Evolutionary conservation across 225 moss, liverwort and hornwort genomes (phyloP).

Genomic region (Bryum argenteum): DNA sequence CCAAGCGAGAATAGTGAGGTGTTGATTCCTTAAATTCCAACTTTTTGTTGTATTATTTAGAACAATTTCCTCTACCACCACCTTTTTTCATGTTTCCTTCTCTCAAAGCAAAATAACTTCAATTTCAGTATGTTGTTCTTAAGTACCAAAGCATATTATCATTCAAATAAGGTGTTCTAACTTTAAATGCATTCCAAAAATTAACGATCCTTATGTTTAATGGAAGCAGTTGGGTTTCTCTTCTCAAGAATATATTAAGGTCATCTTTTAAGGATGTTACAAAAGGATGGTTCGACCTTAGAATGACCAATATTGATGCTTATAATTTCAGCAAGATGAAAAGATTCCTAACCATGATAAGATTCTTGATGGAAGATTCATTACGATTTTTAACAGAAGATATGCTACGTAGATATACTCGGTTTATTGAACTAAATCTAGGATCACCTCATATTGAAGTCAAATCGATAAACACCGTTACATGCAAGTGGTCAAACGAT

Average conservation of each 20-base stretch:
- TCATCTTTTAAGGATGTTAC: conserved; percentile 78
- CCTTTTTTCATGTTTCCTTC: no score
- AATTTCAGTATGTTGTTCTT: no score
- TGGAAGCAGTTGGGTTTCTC: conserved; percentile 64
- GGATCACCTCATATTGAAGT: conserved; percentile 64
- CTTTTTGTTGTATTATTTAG: no score
- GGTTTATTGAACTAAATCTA: conserved; percentile 69
- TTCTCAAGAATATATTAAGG: conserved; percentile 72
- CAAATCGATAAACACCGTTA: conserved; percentile 60
- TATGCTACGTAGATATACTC: conserved; percentile 64
- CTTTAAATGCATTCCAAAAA: background rate
- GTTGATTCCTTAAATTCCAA: no score
- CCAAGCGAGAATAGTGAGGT: no score
- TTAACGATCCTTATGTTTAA: conserved; percentile 16
- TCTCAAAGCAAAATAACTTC: no score
- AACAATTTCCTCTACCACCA: no score
- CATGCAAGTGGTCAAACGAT: conserved; percentile 55
- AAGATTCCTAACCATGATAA: conserved; percentile 70
- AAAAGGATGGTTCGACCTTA: conserved; percentile 85
- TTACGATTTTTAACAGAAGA: conserved; percentile 68
- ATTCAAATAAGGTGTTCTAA: no score
- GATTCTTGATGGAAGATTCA: conserved; percentile 86
- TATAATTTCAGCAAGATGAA: conserved; percentile 94
- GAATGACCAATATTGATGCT: conserved; percentile 78
- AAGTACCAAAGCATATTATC: no score